These are phyloP conservation scores for Colletotrichum camelliae DNA, from an alignment of 2,329 filamentous ascomycete species.

Conservation along the genomic window DNA sequence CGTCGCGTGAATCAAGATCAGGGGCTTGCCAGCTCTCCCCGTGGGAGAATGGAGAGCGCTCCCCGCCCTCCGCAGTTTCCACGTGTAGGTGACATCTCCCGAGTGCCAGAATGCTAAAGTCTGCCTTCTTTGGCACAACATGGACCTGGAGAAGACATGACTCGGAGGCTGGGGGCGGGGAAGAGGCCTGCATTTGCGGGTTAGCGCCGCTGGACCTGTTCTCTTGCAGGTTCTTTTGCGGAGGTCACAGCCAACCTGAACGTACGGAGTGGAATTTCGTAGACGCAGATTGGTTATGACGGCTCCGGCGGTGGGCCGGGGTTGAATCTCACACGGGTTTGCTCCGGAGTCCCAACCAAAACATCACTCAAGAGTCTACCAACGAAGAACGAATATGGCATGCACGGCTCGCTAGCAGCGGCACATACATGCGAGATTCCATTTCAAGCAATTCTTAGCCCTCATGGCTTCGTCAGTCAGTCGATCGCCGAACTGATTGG, in stretches of 20 bases:
- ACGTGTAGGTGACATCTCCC: background rate
- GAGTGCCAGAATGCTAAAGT: background rate
- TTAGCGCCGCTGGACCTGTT: background rate
- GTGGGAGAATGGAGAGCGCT: background rate
- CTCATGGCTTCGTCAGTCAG: background rate
- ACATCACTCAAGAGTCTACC: background rate
- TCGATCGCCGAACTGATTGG: background rate
- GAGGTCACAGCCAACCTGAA: background rate
- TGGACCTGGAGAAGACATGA: background rate
- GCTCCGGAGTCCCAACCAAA: background rate
- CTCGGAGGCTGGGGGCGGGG: background rate
- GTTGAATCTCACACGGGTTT: background rate
- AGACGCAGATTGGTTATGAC: background rate
- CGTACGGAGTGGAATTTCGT: background rate
- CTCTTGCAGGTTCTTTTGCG: background rate
- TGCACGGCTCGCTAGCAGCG: background rate
- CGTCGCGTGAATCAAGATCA: background rate
- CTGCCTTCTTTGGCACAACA: background rate
- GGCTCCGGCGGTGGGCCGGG: background rate
- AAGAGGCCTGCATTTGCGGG: background rate
- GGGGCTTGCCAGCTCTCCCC: background rate
- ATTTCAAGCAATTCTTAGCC: background rate
- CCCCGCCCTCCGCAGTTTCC: constrained; percentile 14
- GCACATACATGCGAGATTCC: background rate
- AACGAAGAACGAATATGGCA: background rate